Evolutionary conservation across 352 stramenopile genomes (phyloP), one percentile per base, ranked within the genome.

Genomic region (Phytophthora pseudosyringae): DNA sequence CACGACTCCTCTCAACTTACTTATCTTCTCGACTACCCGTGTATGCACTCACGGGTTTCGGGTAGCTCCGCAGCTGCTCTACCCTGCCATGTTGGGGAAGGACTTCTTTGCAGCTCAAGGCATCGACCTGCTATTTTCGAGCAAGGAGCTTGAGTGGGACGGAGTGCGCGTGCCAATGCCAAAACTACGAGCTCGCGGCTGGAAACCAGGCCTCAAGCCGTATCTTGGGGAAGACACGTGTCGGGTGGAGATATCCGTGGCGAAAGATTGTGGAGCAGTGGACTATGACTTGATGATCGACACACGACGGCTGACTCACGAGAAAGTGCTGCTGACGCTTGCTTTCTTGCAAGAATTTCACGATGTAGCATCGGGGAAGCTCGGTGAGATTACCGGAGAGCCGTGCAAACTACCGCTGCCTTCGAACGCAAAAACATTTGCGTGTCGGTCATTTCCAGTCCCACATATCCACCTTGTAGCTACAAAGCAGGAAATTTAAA

Each of bases 281-380:
- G 36, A 21, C n/a, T 21, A 21, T 18, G 1, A 21, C 13, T 5
- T 18, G 36, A 43, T 43, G 36, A 3, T 43, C n/a, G 10, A 43
- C 6, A 0, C 36, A 8, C 36, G 35, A 41, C 35, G n/a, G 7
- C 35, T 13, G 9, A 11, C 31, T 7, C 7, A 7, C 6, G 9
- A 35, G 2, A 3, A 35, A 10, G 6, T 35, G 1, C 6, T 35
- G 2, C 31, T 35, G 9, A 10, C 9, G 2, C 6, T 51, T 38
- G 51, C 47, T 44, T 46, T 45, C 3, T 26, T 53, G 29, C 41
- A 53, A n/a, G n/a, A n/a, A n/a, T n/a, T n/a, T n/a, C n/a, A 41
- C 13, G 46, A 39, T 53, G 46, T 53, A 2, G 46, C 46, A 29
- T 55, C 32, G 32, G 47, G 47, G 4, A 2, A 28, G 13, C 47